Percentiles rank a stretch among this genome's conserved stretches.
These are phyloP conservation scores for Dictyostelium capitatum DNA, from an alignment of 78 protist genomes.

Conservation along the genomic window DNA sequence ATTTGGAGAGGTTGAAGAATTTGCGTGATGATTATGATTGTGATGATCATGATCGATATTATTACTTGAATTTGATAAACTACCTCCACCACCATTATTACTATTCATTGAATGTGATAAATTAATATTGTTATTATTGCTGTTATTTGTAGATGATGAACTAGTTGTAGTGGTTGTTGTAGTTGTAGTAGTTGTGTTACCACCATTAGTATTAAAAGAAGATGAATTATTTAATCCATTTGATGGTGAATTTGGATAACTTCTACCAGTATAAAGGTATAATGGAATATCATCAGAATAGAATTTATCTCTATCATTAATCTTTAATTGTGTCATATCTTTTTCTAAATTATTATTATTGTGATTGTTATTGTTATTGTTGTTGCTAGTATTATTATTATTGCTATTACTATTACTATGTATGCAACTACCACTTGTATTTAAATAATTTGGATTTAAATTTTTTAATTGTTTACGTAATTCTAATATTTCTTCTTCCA, in stretches of 20 bases:
- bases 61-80: constrained; percentile 29
- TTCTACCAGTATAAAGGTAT: constrained; percentile 68
- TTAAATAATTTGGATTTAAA: background rate
- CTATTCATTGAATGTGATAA: constrained; percentile 32
- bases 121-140: constrained; percentile 11
- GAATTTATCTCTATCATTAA: constrained; percentile 7
- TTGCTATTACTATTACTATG: constrained; percentile 19
- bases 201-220: constrained; percentile 31
- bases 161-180: background rate
- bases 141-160: constrained; percentile 4
- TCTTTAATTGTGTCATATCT: constrained; percentile 17
- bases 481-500: constrained; percentile 74
- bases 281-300: constrained; percentile 45
- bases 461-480: constrained; percentile 64
- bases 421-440: constrained; percentile 9
- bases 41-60: background rate
- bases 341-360: background rate
- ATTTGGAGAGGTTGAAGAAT: background rate
- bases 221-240: constrained; percentile 23
- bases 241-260: constrained; percentile 51
- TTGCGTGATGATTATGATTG: background rate
- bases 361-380: background rate
- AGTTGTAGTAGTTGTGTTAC: background rate
- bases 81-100: background rate
- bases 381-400: background rate